phyloP scores from a whole-genome alignment of 106 monocot species.

The Narthecium ossifragum region DNA sequence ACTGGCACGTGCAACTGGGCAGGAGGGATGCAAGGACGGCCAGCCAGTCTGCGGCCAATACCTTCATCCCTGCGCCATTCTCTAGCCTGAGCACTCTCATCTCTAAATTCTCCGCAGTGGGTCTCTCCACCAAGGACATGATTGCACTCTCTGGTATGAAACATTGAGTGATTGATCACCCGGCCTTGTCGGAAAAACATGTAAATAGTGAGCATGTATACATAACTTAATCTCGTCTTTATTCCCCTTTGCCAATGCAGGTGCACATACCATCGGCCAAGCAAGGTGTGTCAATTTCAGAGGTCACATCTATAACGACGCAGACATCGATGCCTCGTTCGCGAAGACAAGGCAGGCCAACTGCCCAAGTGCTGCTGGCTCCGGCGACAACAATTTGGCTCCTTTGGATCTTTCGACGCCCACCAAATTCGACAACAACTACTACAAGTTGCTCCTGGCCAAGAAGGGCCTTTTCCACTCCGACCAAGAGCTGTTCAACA shows the following conservation, averaged over 20 bases:
- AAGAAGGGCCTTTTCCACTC: conserved; percentile 64
- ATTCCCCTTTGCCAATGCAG: conserved; percentile 13
- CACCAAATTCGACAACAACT: conserved; percentile 48
- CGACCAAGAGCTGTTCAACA: conserved; percentile 60
- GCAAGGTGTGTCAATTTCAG: conserved; percentile 65
- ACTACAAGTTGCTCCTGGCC: conserved; percentile 49
- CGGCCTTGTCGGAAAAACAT: neutral
- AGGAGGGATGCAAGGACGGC: conserved; percentile 76
- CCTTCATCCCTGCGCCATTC: conserved; percentile 44
- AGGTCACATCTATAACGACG: conserved; percentile 66
- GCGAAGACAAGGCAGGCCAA: conserved; percentile 22
- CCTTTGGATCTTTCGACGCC: conserved; percentile 50
- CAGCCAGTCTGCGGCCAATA: conserved; percentile 39
- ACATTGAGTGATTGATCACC: neutral
- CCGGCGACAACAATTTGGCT: conserved; percentile 52
- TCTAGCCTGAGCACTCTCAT: conserved; percentile 38
- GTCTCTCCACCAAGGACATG: conserved; percentile 52
- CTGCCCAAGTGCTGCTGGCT: conserved; percentile 37
- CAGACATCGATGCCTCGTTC: conserved; percentile 55
- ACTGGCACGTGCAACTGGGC: conserved; percentile 63
- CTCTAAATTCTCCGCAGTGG: conserved; percentile 22
- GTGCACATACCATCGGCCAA: conserved; percentile 69
- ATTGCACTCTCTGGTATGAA: conserved; percentile 40
- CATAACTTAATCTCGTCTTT: neutral
- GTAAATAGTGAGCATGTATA: neutral